Evolutionary conservation across 371 early-diverging fungal species (phyloP).

Genomic region (Mortierella sp.): DNA sequence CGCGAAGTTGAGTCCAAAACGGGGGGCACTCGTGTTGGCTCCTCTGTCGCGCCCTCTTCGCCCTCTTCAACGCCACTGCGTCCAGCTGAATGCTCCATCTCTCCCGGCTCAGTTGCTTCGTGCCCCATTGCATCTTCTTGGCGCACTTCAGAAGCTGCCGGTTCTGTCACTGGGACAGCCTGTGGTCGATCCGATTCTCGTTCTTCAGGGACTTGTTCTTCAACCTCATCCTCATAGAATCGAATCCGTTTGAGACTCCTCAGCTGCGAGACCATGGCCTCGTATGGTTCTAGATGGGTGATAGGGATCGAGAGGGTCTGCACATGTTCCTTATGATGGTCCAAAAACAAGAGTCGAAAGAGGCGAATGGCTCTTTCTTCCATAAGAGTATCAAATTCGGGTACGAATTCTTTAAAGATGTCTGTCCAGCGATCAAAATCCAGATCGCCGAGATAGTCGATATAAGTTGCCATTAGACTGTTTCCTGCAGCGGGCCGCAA

Average conservation of each 20-base stretch:
- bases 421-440: slow-evolving; percentile 30
- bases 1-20: too few species aligned
- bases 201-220: slow-evolving; percentile 8
- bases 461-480: slow-evolving; percentile 19
- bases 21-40: too few species aligned
- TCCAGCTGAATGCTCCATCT: too few species aligned
- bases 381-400: slow-evolving; percentile 16
- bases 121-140: too few species aligned
- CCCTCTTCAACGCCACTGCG: too few species aligned
- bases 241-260: slow-evolving; percentile 20
- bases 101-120: too few species aligned
- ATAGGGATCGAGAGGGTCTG: slow-evolving; percentile 26
- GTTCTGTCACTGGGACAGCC: too few species aligned
- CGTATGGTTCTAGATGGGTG: slow-evolving; percentile 39
- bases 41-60: too few species aligned
- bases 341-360: slow-evolving; percentile 33
- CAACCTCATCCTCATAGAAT: slow-evolving; percentile 33
- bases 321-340: slow-evolving; percentile 32
- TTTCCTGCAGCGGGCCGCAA: slow-evolving; percentile 12
- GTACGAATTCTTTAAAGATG: slow-evolving; percentile 12
- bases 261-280: slow-evolving; percentile 2
- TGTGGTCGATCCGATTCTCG: not conserved
- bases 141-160: too few species aligned
- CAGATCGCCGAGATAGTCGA: slow-evolving; percentile 28
- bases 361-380: slow-evolving; percentile 16